Evolutionary conservation across 2,329 filamentous ascomycete genomes (phyloP).

Genomic region (Neodidymelliopsis sp.): DNA sequence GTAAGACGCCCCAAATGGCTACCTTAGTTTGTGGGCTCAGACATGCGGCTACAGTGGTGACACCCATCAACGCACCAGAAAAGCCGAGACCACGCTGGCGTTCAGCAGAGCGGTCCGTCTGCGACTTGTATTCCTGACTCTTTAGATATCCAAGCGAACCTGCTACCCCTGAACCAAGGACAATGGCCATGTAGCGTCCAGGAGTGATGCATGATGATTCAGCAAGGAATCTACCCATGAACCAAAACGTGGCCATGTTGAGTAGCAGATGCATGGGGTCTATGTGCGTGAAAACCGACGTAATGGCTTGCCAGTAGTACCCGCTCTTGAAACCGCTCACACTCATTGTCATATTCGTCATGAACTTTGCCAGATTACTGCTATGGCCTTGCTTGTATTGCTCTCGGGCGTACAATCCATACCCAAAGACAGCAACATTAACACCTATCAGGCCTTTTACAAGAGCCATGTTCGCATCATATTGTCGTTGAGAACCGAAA

Average conservation of each 20-base stretch:
- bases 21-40: conserved; percentile 47
- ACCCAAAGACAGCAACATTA: conserved; percentile 51
- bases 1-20: conserved; percentile 48
- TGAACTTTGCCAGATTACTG: conserved; percentile 21
- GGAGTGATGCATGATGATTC: conserved; percentile 40
- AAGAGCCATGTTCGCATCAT: conserved; percentile 19
- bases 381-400: conserved; percentile 29
- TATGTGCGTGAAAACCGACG: conserved; percentile 51
- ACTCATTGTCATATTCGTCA: conserved; percentile 46
- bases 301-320: conserved; percentile 50
- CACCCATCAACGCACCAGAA: conserved; percentile 52
- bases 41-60: conserved; percentile 50
- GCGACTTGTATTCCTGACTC: conserved; percentile 15
- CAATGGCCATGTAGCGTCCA: conserved; percentile 31
- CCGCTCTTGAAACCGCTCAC: conserved; percentile 36
- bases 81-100: conserved; percentile 37
- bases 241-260: conserved; percentile 53
- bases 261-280: conserved; percentile 46
- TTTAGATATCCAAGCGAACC: conserved; percentile 31
- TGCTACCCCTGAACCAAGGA: conserved; percentile 41
- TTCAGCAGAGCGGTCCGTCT: conserved; percentile 11
- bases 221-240: conserved; percentile 47
- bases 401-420: conserved; percentile 45
- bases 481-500: conserved; percentile 4
- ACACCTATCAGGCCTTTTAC: conserved; percentile 50